Percentiles rank a stretch among this genome's conserved stretches.
Evolutionary conservation across 2,329 filamentous ascomycete species (phyloP).

Genomic region (Rhexocercosporidium sp.): DNA sequence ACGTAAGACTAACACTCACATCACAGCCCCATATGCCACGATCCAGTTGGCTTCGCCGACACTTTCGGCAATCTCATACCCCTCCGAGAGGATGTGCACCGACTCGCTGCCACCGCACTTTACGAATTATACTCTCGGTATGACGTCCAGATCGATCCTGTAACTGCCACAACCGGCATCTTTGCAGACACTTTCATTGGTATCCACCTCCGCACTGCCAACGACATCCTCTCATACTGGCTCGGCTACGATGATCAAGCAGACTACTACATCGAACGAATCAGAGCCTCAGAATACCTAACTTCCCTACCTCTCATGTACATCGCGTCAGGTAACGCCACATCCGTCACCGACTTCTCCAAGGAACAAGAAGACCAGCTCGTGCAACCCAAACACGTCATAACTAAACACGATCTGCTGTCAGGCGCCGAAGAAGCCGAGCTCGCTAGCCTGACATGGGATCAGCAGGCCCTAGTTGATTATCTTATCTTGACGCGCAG

Average conservation of each 20-base stretch:
- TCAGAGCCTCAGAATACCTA: not conserved
- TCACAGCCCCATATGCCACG: constrained; percentile 16
- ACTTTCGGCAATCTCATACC: constrained; percentile 15
- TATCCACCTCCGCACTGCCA: constrained; percentile 21
- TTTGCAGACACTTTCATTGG: constrained; percentile 18
- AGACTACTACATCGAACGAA: constrained; percentile 11
- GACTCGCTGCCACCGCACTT: constrained; percentile 18
- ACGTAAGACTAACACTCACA: not conserved
- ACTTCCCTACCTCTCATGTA: constrained; percentile 42
- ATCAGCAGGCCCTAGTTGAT: constrained; percentile 26
- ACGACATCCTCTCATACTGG: constrained; percentile 15
- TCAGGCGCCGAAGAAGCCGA: constrained; percentile 5
- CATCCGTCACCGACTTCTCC: constrained; percentile 45
- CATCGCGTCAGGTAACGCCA: constrained; percentile 47
- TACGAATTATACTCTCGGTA: constrained; percentile 10
- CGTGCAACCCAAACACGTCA: constrained; percentile 40
- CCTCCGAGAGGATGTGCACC: constrained; percentile 11
- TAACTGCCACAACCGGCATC: not conserved
- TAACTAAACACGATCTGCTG: constrained; percentile 22
- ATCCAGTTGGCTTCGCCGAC: constrained; percentile 15
- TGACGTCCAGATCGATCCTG: constrained; percentile 16
- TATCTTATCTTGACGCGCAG: constrained; percentile 43
- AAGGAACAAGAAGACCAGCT: constrained; percentile 39
- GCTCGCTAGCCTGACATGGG: constrained; percentile 19
- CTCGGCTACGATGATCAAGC: constrained; percentile 14